Evolutionary conservation across 805 yeast species (phyloP).

Genomic region (Candida ficus): DNA sequence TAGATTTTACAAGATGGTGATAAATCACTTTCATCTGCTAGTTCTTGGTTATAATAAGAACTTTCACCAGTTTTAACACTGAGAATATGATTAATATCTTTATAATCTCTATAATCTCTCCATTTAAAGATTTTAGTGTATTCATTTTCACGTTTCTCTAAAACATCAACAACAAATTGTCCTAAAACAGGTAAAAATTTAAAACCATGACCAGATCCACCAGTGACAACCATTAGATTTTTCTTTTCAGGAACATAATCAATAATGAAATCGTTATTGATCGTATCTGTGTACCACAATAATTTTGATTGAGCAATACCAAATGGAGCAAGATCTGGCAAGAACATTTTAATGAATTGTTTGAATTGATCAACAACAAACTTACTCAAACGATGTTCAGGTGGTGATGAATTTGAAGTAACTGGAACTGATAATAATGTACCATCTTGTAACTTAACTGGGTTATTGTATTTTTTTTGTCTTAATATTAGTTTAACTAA

Average conservation of each 20-base stretch:
- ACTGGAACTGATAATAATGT: constrained; percentile 28
- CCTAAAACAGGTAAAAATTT: constrained; percentile 32
- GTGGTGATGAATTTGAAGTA: constrained; percentile 22
- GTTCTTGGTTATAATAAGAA: constrained; percentile 30
- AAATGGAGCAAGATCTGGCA: constrained; percentile 16
- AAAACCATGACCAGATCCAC: constrained; percentile 31
- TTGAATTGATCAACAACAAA: constrained; percentile 24
- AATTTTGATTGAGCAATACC: constrained; percentile 20
- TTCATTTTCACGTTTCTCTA: constrained; percentile 28
- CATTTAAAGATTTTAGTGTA: constrained; percentile 29
- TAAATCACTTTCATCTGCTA: constrained; percentile 2
- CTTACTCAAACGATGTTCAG: constrained; percentile 22
- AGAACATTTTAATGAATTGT: constrained; percentile 14
- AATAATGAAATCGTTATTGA: constrained; percentile 22
- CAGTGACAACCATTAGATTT: constrained; percentile 30
- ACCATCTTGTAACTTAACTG: constrained; percentile 18
- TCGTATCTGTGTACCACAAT: constrained; percentile 36
- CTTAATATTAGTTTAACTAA: constrained; percentile 31
- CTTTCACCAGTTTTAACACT: constrained; percentile 10
- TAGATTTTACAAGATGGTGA: no score
- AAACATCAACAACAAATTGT: constrained; percentile 26
- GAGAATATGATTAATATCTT: constrained; percentile 25
- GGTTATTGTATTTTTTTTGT: constrained; percentile 33
- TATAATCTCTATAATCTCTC: constrained; percentile 25
- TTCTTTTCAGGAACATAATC: constrained; percentile 12